These are phyloP conservation scores for Lagenidium giganteum DNA, from an alignment of 352 stramenopile species.

Conservation along the genomic window DNA sequence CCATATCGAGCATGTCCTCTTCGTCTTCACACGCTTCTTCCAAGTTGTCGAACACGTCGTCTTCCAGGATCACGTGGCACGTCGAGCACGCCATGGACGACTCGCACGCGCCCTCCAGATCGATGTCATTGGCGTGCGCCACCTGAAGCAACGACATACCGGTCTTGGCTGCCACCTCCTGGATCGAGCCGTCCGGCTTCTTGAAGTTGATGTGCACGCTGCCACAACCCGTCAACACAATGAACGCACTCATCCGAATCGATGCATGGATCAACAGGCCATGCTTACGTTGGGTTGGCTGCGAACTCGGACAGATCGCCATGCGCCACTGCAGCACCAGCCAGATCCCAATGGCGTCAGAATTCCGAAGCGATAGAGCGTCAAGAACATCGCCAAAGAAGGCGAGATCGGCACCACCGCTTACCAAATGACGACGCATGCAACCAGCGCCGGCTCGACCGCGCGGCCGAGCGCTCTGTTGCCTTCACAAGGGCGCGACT, in stretches of 20 bases:
- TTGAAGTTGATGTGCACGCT: slow-evolving; percentile 80
- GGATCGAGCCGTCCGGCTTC: slow-evolving; percentile 50
- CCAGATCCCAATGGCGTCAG: too few species aligned
- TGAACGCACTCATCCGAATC: neutral
- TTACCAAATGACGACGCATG: slow-evolving; percentile 37
- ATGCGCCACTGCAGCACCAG: slow-evolving; percentile 29
- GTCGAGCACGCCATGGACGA: slow-evolving; percentile 98
- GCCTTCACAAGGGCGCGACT: too few species aligned
- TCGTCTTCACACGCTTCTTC: slow-evolving; percentile 94
- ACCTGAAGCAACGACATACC: slow-evolving; percentile 89
- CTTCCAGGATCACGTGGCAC: slow-evolving; percentile 97
- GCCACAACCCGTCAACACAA: neutral
- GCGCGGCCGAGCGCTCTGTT: neutral
- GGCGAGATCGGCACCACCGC: slow-evolving; percentile 1
- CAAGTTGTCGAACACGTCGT: slow-evolving; percentile 90
- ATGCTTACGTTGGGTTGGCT: slow-evolving; percentile 49
- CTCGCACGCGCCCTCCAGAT: slow-evolving; percentile 92
- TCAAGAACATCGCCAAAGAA: neutral
- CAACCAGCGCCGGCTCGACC: slow-evolving; percentile 13
- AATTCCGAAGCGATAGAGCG: too few species aligned
- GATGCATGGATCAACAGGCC: neutral
- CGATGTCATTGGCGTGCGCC: slow-evolving; percentile 91
- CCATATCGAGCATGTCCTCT: slow-evolving; percentile 99
- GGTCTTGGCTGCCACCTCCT: slow-evolving; percentile 61
- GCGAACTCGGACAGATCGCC: slow-evolving; percentile 57